Evolutionary conservation across 371 early-diverging fungal species (phyloP).

Genomic region (Mortierella sp.): DNA sequence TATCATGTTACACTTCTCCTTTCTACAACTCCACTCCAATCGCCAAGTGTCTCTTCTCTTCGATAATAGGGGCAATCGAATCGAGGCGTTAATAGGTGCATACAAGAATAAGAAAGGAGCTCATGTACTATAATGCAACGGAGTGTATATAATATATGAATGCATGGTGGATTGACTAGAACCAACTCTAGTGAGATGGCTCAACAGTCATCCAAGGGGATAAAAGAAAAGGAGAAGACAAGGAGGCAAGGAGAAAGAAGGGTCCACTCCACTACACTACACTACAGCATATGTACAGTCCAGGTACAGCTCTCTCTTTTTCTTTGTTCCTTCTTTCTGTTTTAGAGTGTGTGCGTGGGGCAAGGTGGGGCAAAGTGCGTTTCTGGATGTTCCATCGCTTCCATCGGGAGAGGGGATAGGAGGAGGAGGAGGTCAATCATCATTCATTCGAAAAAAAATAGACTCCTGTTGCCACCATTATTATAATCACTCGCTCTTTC

Average conservation of each 20-base stretch:
- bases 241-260: not conserved
- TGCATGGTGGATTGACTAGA: too few species aligned
- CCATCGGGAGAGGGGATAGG: not conserved
- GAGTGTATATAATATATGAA: not conserved
- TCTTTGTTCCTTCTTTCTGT: not conserved
- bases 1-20: too few species aligned
- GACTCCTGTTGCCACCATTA: not conserved
- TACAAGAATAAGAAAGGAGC: too few species aligned
- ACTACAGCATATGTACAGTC: not conserved
- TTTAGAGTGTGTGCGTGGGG: not conserved
- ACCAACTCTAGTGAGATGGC: not conserved
- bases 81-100: not conserved
- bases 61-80: too few species aligned
- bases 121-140: too few species aligned
- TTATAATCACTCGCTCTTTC: too few species aligned
- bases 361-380: not conserved
- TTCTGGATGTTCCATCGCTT: conserved; percentile 1
- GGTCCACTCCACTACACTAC: not conserved
- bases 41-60: too few species aligned
- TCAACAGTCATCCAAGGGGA: not conserved
- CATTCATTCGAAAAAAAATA: not conserved
- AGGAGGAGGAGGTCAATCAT: too few species aligned
- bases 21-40: too few species aligned
- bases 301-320: not conserved
- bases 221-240: not conserved